Evolutionary conservation across 768 basidiomycete species (phyloP), one percentile per base, ranked within the genome.

Genomic region (Serpula lacrymans): DNA sequence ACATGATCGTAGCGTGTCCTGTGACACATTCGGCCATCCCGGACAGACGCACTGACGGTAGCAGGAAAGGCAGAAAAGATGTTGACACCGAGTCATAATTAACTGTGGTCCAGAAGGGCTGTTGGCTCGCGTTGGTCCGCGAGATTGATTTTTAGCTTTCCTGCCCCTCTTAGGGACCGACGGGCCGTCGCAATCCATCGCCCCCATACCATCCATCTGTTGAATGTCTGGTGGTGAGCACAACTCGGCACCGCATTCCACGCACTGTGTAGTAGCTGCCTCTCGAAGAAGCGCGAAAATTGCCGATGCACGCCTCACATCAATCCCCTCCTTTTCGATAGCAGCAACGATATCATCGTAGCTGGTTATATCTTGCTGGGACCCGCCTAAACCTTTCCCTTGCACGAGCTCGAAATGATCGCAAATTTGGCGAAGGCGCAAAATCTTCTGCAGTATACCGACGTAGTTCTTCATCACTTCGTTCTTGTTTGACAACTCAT

Each of bases 391-490:
- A 34, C 70, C 77, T 53, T 88, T 85, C 30, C 81, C 82, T 53
- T 85, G 75, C 4, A 97, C 86, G 25, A 97, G 75, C 53, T 91
- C 90, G 52, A 78, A 89, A 63, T 99, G 95, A 58, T 97, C 93
- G 64, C 96, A 99, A 35, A 98, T 98, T 69, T 98, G 95, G 39
- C 96, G 87, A 33, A 99, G 75, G 17, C 94, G 88, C 38, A 99
- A 71, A 43, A 98, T 89, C 71, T 94, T 93, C 64, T 97, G 95
- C 50, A 99, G 64, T 53, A 99, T 95, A 40, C 92, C 91, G 50
- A 96, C 96, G 57, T 95, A 96, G 58, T 96, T 97, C 77, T 96
- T 96, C 84, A 94, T 89, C 39, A 96, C 85, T 60, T 92, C 87
- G 53, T 94, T 91, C 63, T 86, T 89, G 62, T 82, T 73, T 22